Percentiles rank a stretch among this genome's conserved stretches.
Conservation (phyloP, 352 stramenopile species). For the Phytophthora brassicae region DNA sequence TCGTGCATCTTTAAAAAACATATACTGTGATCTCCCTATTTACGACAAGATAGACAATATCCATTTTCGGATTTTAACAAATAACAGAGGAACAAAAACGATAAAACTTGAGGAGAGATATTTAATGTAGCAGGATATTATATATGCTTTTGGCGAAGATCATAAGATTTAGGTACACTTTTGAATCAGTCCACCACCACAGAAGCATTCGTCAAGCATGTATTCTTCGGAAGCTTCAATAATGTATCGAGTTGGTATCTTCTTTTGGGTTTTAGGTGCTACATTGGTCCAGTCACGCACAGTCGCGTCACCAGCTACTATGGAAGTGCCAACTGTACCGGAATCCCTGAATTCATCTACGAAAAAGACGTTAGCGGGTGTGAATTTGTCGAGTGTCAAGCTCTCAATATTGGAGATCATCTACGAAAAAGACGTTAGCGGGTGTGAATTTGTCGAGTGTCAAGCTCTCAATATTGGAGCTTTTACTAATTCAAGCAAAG, state of each 20-base stretch:
- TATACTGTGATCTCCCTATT: background rate
- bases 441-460: conserved; percentile 20
- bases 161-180: too few relatives aligned
- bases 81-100: background rate
- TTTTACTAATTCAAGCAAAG: conserved; percentile 11
- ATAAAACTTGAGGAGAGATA: too few relatives aligned
- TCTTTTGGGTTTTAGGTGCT: background rate
- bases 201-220: background rate
- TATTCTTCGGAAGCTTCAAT: background rate
- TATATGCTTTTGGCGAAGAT: too few relatives aligned
- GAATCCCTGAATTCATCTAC: conserved; percentile 23
- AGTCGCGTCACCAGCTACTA: conserved; percentile 25
- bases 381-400: conserved; percentile 14
- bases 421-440: conserved; percentile 19
- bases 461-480: background rate
- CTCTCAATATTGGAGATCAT: conserved; percentile 4
- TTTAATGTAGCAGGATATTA: too few relatives aligned
- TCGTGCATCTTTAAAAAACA: background rate
- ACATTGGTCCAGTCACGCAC: conserved; percentile 1
- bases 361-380: conserved; percentile 22
- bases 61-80: background rate
- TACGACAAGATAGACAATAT: too few relatives aligned
- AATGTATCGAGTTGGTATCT: background rate
- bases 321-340: conserved; percentile 8
- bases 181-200: background rate